Conservation (phyloP, 305 asterid genomes). For the Galium porrigens region DNA sequence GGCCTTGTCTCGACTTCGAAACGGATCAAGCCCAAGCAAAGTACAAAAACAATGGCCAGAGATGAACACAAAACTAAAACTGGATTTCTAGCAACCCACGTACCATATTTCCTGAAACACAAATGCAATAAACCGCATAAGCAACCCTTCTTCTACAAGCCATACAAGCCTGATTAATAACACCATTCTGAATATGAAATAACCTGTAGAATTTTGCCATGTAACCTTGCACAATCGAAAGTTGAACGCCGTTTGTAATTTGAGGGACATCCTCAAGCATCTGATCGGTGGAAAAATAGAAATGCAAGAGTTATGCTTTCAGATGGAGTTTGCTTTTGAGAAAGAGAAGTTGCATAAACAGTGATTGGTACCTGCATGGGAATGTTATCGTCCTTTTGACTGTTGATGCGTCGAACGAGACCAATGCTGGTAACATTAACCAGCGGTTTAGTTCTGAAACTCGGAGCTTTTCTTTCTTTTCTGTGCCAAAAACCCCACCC, state of each 20-base stretch:
- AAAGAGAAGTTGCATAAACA: neutral
- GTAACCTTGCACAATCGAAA: slow-evolving; percentile 90
- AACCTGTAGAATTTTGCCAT: slow-evolving; percentile 94
- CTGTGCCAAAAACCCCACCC: slow-evolving; percentile 82
- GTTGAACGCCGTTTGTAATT: slow-evolving; percentile 69
- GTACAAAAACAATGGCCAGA: slow-evolving; percentile 50
- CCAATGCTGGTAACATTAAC: slow-evolving; percentile 59
- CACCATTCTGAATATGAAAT: slow-evolving; percentile 12
- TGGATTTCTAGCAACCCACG: slow-evolving; percentile 98
- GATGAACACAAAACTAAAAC: slow-evolving; percentile 70
- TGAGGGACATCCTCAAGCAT: slow-evolving; percentile 90
- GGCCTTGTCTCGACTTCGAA: slow-evolving; percentile 96
- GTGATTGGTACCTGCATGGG: slow-evolving; percentile 69
- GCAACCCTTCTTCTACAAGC: slow-evolving; percentile 13
- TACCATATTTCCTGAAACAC: slow-evolving; percentile 80
- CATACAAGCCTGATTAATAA: slow-evolving; percentile 9
- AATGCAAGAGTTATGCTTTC: neutral
- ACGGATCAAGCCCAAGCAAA: slow-evolving; percentile 83
- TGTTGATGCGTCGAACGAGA: slow-evolving; percentile 53
- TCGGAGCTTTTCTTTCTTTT: slow-evolving; percentile 44
- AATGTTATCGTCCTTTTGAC: slow-evolving; percentile 75
- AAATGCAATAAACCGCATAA: slow-evolving; percentile 23
- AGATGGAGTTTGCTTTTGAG: neutral
- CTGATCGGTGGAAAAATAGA: slow-evolving; percentile 25
- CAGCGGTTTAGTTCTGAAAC: slow-evolving; percentile 55